Evolutionary conservation across 257 asterid species (phyloP).

Genomic region (Buddleja alternifolia): DNA sequence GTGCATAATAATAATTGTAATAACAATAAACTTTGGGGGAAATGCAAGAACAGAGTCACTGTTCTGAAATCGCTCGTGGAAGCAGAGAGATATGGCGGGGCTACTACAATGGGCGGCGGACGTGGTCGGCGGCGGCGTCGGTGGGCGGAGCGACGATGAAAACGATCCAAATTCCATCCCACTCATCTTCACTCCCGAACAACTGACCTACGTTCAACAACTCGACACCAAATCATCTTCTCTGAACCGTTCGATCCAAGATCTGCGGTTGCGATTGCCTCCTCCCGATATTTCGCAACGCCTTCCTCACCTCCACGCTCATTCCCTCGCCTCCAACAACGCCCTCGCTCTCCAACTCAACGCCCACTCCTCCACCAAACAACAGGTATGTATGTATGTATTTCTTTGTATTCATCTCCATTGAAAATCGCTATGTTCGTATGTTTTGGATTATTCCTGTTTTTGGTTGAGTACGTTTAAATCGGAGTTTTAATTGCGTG

Average conservation of each 20-base stretch:
- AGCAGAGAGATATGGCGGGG: slow-evolving; percentile 70
- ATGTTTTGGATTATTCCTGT: slow-evolving; percentile 6
- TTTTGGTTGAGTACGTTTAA: neutral
- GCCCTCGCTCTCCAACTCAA: slow-evolving; percentile 88
- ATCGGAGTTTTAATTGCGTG: neutral
- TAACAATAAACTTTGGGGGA: too few relatives aligned
- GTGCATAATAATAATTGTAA: too few relatives aligned
- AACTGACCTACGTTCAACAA: slow-evolving; percentile 63
- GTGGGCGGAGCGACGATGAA: slow-evolving; percentile 55
- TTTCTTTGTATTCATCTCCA: neutral
- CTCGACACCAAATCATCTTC: slow-evolving; percentile 67
- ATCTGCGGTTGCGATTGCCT: slow-evolving; percentile 88
- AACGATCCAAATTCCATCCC: slow-evolving; percentile 69
- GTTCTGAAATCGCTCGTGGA: neutral
- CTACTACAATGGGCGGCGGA: slow-evolving; percentile 99
- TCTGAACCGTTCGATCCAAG: slow-evolving; percentile 90
- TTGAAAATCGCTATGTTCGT: neutral
- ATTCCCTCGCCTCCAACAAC: slow-evolving; percentile 87
- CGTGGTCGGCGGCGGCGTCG: slow-evolving; percentile 81
- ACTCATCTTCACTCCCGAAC: slow-evolving; percentile 79
- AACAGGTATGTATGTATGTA: slow-evolving; percentile 51
- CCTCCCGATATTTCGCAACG: slow-evolving; percentile 95
- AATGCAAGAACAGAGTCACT: too few relatives aligned
- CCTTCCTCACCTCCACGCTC: slow-evolving; percentile 96
- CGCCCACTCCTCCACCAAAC: slow-evolving; percentile 93